These are phyloP conservation scores for Emmonsiellopsis sp. DNA, from an alignment of 2,329 filamentous ascomycete species.

Conservation along the genomic window DNA sequence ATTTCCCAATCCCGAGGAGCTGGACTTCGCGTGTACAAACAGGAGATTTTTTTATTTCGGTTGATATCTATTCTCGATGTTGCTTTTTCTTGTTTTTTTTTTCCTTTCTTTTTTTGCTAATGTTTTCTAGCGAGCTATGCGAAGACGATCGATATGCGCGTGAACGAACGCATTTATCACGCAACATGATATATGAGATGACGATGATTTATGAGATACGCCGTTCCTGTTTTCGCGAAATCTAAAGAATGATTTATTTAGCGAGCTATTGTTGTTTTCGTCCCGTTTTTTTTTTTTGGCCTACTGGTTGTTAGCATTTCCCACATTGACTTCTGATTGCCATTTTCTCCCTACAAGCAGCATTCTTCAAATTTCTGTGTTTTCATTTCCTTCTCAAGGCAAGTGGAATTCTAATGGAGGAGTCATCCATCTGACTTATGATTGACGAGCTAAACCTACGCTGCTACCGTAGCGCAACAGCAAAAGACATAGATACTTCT, in stretches of 20 bases:
- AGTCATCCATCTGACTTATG: no score
- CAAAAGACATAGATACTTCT: background rate
- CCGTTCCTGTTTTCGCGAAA: background rate
- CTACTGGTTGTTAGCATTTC: no score
- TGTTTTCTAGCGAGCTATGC: slow-evolving; percentile 1
- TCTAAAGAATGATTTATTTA: background rate
- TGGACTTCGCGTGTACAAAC: background rate
- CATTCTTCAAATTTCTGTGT: no score
- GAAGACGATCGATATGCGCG: background rate
- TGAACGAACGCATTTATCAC: background rate
- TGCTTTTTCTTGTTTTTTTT: background rate
- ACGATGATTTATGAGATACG: background rate
- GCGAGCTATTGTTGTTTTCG: background rate
- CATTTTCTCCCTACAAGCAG: no score
- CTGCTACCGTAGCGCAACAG: background rate
- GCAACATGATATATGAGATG: background rate
- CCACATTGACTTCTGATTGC: no score
- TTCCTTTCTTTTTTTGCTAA: background rate
- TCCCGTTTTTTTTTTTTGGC: no score
- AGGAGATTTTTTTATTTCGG: background rate
- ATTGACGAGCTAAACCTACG: no score
- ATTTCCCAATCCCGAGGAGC: background rate
- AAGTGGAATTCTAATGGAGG: no score
- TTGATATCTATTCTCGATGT: slow-evolving; percentile 2
- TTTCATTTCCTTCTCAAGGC: no score